phyloP scores from a whole-genome alignment of 768 basidiomycete genomes.

The Tylopilus sp. region DNA sequence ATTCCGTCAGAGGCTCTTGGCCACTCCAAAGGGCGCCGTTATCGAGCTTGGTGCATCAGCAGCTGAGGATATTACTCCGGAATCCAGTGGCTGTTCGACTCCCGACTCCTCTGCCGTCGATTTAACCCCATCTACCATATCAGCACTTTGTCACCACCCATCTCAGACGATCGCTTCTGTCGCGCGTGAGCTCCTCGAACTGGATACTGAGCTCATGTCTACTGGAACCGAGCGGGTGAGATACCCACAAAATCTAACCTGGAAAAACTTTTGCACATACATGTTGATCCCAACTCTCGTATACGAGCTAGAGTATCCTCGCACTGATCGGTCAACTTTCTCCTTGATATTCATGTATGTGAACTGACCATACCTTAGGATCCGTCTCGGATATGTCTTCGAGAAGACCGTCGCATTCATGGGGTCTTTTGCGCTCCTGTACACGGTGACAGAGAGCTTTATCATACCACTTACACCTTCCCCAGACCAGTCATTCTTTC shows the following conservation, averaged over 20 bases:
- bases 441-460: constrained; percentile 90
- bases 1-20: constrained; percentile 56
- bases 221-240: constrained; percentile 61
- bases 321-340: constrained; percentile 68
- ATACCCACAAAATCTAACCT: constrained; percentile 85
- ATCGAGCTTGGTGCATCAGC: constrained; percentile 4
- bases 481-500: constrained; percentile 65
- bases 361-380: constrained; percentile 16
- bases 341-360: background rate
- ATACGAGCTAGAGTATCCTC: constrained; percentile 94
- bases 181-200: constrained; percentile 73
- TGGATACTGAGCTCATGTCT: constrained; percentile 73
- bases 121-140: constrained; percentile 29
- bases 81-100: constrained; percentile 2
- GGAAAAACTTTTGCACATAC: constrained; percentile 80
- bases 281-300: constrained; percentile 89
- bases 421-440: constrained; percentile 93
- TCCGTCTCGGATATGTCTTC: constrained; percentile 48
- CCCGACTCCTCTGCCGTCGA: constrained; percentile 8
- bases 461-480: constrained; percentile 82
- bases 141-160: constrained; percentile 60
- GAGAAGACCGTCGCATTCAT: constrained; percentile 81
- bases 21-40: constrained; percentile 22
- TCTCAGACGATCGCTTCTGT: constrained; percentile 58
- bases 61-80: background rate